Percentiles rank a stretch among this genome's conserved stretches.
Conservation (phyloP, 371 early-diverging fungal genomes). For the Syncephalastrum sp. region DNA sequence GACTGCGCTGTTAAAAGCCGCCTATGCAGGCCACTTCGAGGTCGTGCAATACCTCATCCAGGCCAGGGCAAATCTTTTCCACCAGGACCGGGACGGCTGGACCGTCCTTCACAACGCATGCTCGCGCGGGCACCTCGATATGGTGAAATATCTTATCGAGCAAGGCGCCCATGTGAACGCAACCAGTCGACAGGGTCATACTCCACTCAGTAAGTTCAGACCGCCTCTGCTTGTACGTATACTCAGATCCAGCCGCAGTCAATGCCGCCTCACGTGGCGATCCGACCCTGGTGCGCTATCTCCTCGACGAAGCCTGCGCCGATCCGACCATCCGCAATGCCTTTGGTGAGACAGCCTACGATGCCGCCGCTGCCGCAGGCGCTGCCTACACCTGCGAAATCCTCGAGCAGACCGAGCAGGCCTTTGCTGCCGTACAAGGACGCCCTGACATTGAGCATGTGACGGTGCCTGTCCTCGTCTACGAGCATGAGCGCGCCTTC, state of each 20-base stretch:
- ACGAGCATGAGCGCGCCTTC: slow-evolving; percentile 67
- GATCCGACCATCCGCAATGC: slow-evolving; percentile 63
- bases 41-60: slow-evolving; percentile 64
- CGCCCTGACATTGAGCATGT: slow-evolving; percentile 34
- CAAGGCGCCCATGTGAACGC: slow-evolving; percentile 58
- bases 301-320: slow-evolving; percentile 59
- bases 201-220: slow-evolving; percentile 69
- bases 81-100: slow-evolving; percentile 80
- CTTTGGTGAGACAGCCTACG: slow-evolving; percentile 77
- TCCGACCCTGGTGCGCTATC: slow-evolving; percentile 57
- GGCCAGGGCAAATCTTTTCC: slow-evolving; percentile 56
- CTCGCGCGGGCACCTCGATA: slow-evolving; percentile 54
- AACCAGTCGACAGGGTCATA: slow-evolving; percentile 64
- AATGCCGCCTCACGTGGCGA: slow-evolving; percentile 76
- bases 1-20: slow-evolving; percentile 80
- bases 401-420: slow-evolving; percentile 34
- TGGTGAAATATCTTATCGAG: slow-evolving; percentile 57
- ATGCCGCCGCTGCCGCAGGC: slow-evolving; percentile 71
- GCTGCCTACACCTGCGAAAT: slow-evolving; percentile 63
- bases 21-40: slow-evolving; percentile 62
- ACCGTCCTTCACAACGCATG: slow-evolving; percentile 79
- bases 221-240: background rate
- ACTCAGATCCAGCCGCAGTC: slow-evolving; percentile 39
- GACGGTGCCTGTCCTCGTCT: slow-evolving; percentile 57
- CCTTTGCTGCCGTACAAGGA: too few relatives aligned